Percentiles rank a stretch among this genome's conserved stretches.
Evolutionary conservation across 495 filamentous ascomycete genomes (phyloP).

Genomic region (Penicillium verhagenii): DNA sequence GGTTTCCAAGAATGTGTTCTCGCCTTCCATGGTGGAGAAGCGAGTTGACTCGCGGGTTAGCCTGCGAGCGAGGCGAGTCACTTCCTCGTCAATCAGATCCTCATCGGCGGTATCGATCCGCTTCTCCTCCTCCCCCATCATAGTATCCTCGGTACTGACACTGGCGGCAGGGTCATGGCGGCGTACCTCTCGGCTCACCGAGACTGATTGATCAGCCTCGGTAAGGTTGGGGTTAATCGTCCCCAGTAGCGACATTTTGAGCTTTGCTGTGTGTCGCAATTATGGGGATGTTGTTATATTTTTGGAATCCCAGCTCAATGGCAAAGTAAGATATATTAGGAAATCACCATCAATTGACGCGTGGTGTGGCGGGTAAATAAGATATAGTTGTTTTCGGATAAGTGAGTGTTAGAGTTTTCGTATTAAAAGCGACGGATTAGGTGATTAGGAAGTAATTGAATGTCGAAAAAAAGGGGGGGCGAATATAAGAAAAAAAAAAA

Average conservation of each 20-base stretch:
- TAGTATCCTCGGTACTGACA: slow-evolving; percentile 35
- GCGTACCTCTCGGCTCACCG: slow-evolving; percentile 13
- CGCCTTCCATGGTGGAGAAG: slow-evolving; percentile 29
- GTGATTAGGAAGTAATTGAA: neutral
- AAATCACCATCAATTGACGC: slow-evolving; percentile 18
- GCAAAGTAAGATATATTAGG: slow-evolving; percentile 3
- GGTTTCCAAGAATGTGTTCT: slow-evolving; percentile 46
- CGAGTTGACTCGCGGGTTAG: slow-evolving; percentile 48
- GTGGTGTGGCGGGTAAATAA: slow-evolving; percentile 4
- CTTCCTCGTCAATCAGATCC: slow-evolving; percentile 33
- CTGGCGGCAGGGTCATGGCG: slow-evolving; percentile 27
- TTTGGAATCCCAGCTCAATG: neutral
- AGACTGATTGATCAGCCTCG: slow-evolving; percentile 10
- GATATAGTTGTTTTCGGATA: neutral
- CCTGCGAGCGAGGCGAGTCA: slow-evolving; percentile 46
- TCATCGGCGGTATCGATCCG: slow-evolving; percentile 30
- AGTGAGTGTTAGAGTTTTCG: neutral
- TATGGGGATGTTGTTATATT: neutral
- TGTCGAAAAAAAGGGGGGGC: neutral
- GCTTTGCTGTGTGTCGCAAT: slow-evolving; percentile 6
- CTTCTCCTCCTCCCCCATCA: slow-evolving; percentile 21
- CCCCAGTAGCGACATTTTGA: slow-evolving; percentile 41
- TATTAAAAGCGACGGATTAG: neutral
- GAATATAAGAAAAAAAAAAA: slow-evolving; percentile 3
- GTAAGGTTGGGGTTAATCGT: slow-evolving; percentile 36